These are phyloP conservation scores for Epicoccum nigrum DNA, from an alignment of 2,329 filamentous ascomycete genomes.

Conservation along the genomic window DNA sequence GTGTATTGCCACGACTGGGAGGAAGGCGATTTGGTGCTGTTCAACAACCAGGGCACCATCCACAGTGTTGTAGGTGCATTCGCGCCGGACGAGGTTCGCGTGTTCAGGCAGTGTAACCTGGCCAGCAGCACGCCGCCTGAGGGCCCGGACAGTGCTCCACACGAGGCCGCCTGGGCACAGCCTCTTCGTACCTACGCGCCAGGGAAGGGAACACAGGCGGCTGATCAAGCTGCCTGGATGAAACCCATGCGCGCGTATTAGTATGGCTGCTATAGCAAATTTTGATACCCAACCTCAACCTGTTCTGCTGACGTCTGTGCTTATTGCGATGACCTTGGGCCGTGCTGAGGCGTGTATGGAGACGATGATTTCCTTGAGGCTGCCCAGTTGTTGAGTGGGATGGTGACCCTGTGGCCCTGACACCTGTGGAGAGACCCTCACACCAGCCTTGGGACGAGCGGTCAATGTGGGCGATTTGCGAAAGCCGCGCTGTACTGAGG, in stretches of 20 bases:
- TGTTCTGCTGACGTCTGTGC: constrained; percentile 9
- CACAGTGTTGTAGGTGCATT: constrained; percentile 80
- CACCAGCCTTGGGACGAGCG: neutral
- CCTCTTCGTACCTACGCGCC: constrained; percentile 16
- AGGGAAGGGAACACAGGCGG: constrained; percentile 3
- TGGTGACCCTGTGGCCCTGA: neutral
- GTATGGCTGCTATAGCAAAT: constrained; percentile 9
- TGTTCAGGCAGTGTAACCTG: constrained; percentile 82
- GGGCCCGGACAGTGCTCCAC: constrained; percentile 41
- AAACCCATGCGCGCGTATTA: constrained; percentile 19
- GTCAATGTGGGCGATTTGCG: neutral
- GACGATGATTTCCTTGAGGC: constrained; percentile 10
- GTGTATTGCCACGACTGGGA: constrained; percentile 81
- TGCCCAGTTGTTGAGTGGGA: constrained; percentile 15
- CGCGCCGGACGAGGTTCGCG: constrained; percentile 71
- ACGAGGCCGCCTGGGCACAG: constrained; percentile 11
- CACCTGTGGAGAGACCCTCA: constrained; percentile 8
- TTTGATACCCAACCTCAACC: constrained; percentile 11
- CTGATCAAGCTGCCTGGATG: constrained; percentile 16
- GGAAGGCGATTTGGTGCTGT: constrained; percentile 76
- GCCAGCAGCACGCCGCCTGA: constrained; percentile 66
- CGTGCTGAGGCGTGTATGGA: constrained; percentile 6
- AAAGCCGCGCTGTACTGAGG: constrained; percentile 3
- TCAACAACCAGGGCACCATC: constrained; percentile 77
- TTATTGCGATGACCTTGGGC: constrained; percentile 4